Evolutionary conservation across 371 early-diverging fungal species (phyloP).

Genomic region (Haplosporangium sp.): DNA sequence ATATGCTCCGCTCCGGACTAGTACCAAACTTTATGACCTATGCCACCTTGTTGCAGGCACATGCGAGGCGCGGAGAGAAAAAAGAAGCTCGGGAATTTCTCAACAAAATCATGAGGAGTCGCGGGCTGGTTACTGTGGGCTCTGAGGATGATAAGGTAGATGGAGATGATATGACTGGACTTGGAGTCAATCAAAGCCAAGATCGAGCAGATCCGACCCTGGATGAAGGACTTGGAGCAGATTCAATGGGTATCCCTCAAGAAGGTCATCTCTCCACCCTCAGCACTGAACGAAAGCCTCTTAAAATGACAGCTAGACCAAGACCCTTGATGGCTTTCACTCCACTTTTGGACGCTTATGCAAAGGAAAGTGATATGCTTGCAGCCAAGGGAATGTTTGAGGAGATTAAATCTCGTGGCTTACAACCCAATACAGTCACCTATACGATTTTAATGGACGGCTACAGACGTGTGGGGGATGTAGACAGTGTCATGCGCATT

Average conservation of each 20-base stretch:
- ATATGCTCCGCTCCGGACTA: conserved; percentile 44
- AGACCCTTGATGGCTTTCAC: conserved; percentile 30
- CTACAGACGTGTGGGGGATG: conserved; percentile 42
- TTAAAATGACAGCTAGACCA: conserved; percentile 28
- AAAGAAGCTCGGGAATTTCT: conserved; percentile 30
- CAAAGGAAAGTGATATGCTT: conserved; percentile 40
- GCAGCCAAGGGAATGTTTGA: conserved; percentile 40
- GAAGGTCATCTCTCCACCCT: conserved; percentile 28
- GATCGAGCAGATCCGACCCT: conserved; percentile 10
- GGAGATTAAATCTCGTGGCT: conserved; percentile 42
- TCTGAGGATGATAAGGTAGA: conserved; percentile 21
- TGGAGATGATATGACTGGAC: conserved; percentile 8
- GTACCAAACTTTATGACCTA: conserved; percentile 54
- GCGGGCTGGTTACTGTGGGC: conserved; percentile 23
- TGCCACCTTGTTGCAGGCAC: conserved; percentile 43
- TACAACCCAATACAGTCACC: conserved; percentile 46
- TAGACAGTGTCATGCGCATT: conserved; percentile 34
- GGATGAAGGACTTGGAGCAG: background rate
- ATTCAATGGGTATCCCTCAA: background rate
- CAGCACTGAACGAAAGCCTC: conserved; percentile 50
- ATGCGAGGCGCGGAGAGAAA: conserved; percentile 41
- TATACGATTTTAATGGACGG: conserved; percentile 54
- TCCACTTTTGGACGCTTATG: conserved; percentile 50
- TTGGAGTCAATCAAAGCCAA: conserved; percentile 13
- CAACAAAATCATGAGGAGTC: conserved; percentile 36